A percentile compares a stretch with the other conserved stretches of the same genome.
phyloP scores from a whole-genome alignment of 2,329 filamentous ascomycete genomes.

The Cordyceps pruinosa region DNA sequence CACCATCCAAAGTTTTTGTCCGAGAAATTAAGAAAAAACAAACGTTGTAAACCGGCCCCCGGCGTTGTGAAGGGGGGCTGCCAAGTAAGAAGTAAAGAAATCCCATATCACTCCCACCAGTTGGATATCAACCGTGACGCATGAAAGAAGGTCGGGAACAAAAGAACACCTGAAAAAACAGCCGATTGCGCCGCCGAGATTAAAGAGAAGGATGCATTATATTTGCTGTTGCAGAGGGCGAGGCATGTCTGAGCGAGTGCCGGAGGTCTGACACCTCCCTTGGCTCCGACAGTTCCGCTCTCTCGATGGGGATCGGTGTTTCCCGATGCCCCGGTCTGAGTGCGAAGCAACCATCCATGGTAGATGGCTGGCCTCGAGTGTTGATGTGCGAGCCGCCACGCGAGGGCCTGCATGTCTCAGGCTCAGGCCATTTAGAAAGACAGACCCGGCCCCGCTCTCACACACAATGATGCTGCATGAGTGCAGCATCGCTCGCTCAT shows the following conservation, averaged over 20 bases:
- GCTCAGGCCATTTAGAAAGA: not conserved
- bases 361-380: not conserved
- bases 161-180: not conserved
- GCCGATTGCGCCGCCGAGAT: not conserved
- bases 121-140: slow-evolving; percentile 12
- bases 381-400: not conserved
- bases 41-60: not conserved
- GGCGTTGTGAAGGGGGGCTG: not conserved
- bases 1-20: slow-evolving; percentile 4
- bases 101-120: slow-evolving; percentile 6
- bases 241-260: not conserved
- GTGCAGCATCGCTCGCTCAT: not conserved
- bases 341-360: not conserved
- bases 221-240: not conserved
- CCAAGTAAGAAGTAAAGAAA: slow-evolving; percentile 6
- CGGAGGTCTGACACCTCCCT: not conserved
- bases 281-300: not conserved
- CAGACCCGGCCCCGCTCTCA: not conserved
- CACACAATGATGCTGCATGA: not conserved
- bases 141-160: slow-evolving; percentile 7
- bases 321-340: not conserved
- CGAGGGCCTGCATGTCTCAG: slow-evolving; percentile 10
- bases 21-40: slow-evolving; percentile 5
- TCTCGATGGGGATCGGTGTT: not conserved
- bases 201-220: not conserved